Base-by-base conservation (phyloP, 139 green algal species). In the Monoraphidium neglectum region DNA sequence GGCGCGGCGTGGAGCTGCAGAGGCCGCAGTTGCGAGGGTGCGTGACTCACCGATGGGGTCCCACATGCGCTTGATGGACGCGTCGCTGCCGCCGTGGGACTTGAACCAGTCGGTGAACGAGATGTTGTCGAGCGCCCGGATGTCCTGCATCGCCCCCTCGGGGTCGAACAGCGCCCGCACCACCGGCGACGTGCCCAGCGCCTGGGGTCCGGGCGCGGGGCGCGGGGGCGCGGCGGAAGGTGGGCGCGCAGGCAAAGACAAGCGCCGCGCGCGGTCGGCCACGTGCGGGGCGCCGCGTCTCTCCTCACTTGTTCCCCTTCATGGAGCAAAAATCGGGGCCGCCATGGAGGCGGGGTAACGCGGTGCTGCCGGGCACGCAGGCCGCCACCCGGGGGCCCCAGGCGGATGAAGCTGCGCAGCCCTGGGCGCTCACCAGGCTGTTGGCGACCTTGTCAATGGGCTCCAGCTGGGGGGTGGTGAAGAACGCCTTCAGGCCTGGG, bases 41-140 rank as follows among this genome's bases (percentile, higher is more conserved):
- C 0, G 28, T 1, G n/a, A 57, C 40, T 32, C 75, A 94, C 90
- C 94, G 53, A 98, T 97, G 38, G 95, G 95, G 84, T 98, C 93
- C 93, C 95, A 99, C 94, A 99, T 98, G 56, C 93, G 88, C 72
- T 97, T 89, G 68, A 98, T 97, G 77, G 89, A 95, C 16, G 77
- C 80, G 40, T 92, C 82, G 66, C 66, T 89, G 47, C 95, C 95
- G 36, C 95, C 89, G 80, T 97, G 87, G 65, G 81, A 87, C 66
- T 86, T 91, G 85, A 99, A 99, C 94, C 94, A 98, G 78, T 97
- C 86, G n/a, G 87, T 82, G 81, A 98, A 98, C 47, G 81, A 92
- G 35, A 97, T 77, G 85, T 83, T 84, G 84, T 98, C 95, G 30
- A 98, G 79, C 18, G 86, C 77, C 18, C 95, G 84, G 61, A 98